Base-by-base conservation (phyloP, 1,284 basidiomycete species). In the Pseudozyma sp. region DNA sequence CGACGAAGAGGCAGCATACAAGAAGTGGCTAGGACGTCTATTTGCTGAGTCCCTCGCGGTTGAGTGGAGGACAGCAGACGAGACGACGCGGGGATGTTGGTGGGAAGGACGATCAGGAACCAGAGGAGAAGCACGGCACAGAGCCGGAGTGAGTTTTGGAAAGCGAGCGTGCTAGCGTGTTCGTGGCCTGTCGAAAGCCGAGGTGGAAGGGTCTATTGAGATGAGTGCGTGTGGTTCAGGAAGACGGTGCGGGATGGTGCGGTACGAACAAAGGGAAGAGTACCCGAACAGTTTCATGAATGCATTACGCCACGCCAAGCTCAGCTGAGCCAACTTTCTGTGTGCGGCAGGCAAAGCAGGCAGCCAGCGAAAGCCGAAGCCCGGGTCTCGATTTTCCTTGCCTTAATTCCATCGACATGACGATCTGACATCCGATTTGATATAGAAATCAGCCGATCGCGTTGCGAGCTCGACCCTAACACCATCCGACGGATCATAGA, bases 1-100 rank as follows among this genome's bases (percentile, higher is more conserved):
- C 64, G 64, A 34, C 64, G 64, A 55, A 72, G 53, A n/a, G 69
- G 63, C 55, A 72, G 69, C 69, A 72, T 72, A 46, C 64, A 72
- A 52, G 44, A 43, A 42, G 61, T 46, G 46, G 37, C n/a, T 33
- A 17, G n/a, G 52, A 60, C 51, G 67, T 69, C 67, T 60, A 52
- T 53, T 40, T 29, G 43, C 61, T 60, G 61, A 39, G 40, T 60
- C 43, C 61, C 67, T 49, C 61, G 58, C 31, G 24, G n/a, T 44
- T n/a, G 48, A 44, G 56, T 64, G 53, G 61, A 69, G 55, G 56
- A 52, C 51, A 59, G 60, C 66, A 63, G 60, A 54, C 53, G 14
- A 51, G 53, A 60, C 48, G 54, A 57, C 54, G 57, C 40, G 39
- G 54, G 51, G 51, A 44, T 60, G 44, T 69, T 33, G 61, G 31